Evolutionary conservation across 176 grass and related monocot species (phyloP).

Genomic region (Eragrostis curvula): DNA sequence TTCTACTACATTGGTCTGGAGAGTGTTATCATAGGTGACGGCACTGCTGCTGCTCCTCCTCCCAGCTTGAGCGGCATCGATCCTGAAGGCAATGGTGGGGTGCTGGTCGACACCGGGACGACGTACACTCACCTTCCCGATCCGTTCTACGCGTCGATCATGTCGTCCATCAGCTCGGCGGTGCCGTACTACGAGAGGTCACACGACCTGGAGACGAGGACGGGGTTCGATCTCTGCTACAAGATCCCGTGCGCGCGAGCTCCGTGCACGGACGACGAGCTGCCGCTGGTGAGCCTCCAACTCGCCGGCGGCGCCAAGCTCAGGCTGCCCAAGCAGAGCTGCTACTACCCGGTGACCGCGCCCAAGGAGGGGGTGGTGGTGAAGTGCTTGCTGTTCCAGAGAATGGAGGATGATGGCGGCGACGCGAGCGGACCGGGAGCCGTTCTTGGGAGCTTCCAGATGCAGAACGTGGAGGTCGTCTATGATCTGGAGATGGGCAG

Average conservation of each 20-base stretch:
- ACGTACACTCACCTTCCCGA: conserved; percentile 57
- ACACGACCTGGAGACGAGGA: not conserved
- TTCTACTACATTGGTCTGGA: conserved; percentile 57
- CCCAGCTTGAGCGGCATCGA: conserved; percentile 30
- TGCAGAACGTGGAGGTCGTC: conserved; percentile 61
- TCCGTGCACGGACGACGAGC: conserved; percentile 24
- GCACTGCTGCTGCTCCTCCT: not conserved
- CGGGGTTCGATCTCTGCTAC: conserved; percentile 39
- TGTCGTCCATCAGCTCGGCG: not conserved
- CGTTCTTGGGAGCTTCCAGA: conserved; percentile 57
- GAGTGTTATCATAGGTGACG: not conserved
- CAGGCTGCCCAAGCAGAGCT: conserved; percentile 48
- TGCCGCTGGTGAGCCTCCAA: conserved; percentile 26
- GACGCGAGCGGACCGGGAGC: conserved; percentile 13
- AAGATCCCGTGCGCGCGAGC: conserved; percentile 8
- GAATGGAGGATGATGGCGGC: conserved; percentile 32
- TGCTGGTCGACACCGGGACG: conserved; percentile 53
- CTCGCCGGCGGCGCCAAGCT: conserved; percentile 32
- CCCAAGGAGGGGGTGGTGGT: conserved; percentile 41
- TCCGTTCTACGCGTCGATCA: conserved; percentile 39
- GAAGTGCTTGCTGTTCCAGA: conserved; percentile 53
- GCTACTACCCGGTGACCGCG: conserved; percentile 53
- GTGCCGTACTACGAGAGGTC: conserved; percentile 19
- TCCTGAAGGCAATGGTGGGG: conserved; percentile 36
- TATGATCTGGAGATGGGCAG: conserved; percentile 49